Evolutionary conservation across 805 yeast genomes (phyloP).

Genomic region (Lipomyces japonicus): DNA sequence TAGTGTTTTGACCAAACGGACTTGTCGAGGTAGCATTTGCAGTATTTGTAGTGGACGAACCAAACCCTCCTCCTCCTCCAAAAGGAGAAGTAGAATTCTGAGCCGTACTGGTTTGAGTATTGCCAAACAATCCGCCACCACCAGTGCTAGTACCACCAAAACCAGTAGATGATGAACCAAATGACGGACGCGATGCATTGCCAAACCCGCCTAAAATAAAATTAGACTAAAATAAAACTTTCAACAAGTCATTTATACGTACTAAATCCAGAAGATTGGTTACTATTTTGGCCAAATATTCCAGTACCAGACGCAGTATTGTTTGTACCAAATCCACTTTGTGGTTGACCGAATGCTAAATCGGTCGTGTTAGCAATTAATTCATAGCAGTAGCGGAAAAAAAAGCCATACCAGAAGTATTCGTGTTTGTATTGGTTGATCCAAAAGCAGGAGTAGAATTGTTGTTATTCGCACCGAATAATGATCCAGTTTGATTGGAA

Average conservation of each 20-base stretch:
- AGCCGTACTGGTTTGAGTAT: slow-evolving; percentile 1
- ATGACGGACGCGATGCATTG: slow-evolving; percentile 15
- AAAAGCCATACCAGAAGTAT: slow-evolving; percentile 6
- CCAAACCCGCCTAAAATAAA: slow-evolving; percentile 23
- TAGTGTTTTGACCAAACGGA: slow-evolving; percentile 28
- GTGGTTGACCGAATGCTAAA: slow-evolving; percentile 8
- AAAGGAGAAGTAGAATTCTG: slow-evolving; percentile 14
- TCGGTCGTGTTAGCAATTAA: neutral
- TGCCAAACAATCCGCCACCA: slow-evolving; percentile 25
- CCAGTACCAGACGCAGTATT: slow-evolving; percentile 28
- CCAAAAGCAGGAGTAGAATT: slow-evolving; percentile 21
- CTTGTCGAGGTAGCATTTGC: slow-evolving; percentile 12
- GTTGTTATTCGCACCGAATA: slow-evolving; percentile 15
- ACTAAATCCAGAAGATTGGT: slow-evolving; percentile 26
- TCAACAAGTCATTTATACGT: neutral
- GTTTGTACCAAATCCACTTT: slow-evolving; percentile 8
- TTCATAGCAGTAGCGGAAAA: neutral
- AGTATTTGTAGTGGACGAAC: slow-evolving; percentile 19
- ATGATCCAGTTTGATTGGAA: slow-evolving; percentile 8
- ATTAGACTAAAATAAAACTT: neutral
- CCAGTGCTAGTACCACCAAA: slow-evolving; percentile 21
- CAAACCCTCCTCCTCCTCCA: slow-evolving; percentile 25
- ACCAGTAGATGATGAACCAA: slow-evolving; percentile 23
- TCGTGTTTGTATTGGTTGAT: slow-evolving; percentile 4
- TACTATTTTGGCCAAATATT: slow-evolving; percentile 42